phyloP scores from a whole-genome alignment of 2,329 filamentous ascomycete genomes.

The Aspergillus transmontanensis region DNA sequence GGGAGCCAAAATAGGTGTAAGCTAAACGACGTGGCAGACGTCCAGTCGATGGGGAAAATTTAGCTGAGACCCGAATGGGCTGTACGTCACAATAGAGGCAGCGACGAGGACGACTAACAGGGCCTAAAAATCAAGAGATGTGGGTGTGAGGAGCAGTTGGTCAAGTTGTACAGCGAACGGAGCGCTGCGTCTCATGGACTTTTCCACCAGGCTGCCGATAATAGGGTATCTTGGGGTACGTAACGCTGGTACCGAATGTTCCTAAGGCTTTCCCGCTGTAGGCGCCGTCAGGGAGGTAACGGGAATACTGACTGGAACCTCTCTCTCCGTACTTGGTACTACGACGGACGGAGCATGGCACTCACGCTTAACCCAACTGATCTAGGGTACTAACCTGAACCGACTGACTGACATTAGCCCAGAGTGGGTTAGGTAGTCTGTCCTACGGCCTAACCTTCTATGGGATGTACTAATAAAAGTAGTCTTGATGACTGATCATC shows the following conservation, averaged over 20 bases:
- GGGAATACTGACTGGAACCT: neutral
- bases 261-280: slow-evolving; percentile 3
- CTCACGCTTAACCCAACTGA: neutral
- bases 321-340: neutral
- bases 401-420: neutral
- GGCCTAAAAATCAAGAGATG: neutral
- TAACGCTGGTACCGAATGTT: neutral
- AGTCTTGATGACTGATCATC: slow-evolving; percentile 5
- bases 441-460: neutral
- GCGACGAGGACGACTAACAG: neutral
- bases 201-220: neutral
- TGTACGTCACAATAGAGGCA: neutral
- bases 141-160: slow-evolving; percentile 1
- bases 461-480: neutral
- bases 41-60: neutral
- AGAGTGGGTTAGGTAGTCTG: neutral
- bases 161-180: neutral
- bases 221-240: neutral
- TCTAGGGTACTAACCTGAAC: neutral
- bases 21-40: slow-evolving; percentile 1
- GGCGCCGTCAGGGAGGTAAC: slow-evolving; percentile 2
- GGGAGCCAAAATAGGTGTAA: neutral
- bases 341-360: too few species aligned
- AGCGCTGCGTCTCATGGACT: slow-evolving; percentile 1
- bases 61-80: slow-evolving; percentile 1